Evolutionary conservation across 352 stramenopile species (phyloP).

Genomic region (Phytophthora hibernalis): DNA sequence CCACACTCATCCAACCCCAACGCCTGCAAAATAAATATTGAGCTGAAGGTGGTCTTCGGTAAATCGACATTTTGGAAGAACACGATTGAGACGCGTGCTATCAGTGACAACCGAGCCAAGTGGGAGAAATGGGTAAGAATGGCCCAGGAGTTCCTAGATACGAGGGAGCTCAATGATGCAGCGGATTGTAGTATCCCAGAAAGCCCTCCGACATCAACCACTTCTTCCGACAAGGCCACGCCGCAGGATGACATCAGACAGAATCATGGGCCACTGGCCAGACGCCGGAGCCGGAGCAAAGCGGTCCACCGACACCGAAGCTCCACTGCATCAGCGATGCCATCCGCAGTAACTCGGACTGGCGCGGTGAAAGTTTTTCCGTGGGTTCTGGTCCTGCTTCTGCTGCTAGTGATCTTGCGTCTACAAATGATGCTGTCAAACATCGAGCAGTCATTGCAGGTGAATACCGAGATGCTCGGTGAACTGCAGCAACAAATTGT

Average conservation of each 20-base stretch:
- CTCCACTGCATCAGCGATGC: conserved; percentile 16
- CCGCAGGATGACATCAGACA: conserved; percentile 18
- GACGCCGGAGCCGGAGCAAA: conserved; percentile 30
- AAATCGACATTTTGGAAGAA: conserved; percentile 90
- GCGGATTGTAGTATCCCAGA: conserved; percentile 7
- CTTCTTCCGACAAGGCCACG: conserved; percentile 29
- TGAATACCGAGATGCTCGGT: conserved; percentile 48
- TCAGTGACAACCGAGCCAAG: conserved; percentile 79
- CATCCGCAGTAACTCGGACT: conserved; percentile 17
- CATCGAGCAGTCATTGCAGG: conserved; percentile 60
- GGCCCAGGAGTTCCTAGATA: conserved; percentile 61
- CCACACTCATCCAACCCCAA: conserved; percentile 46
- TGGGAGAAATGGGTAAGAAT: conserved; percentile 73
- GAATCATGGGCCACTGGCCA: conserved; percentile 16
- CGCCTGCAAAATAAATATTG: conserved; percentile 74
- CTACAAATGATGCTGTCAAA: conserved; percentile 66
- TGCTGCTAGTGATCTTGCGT: conserved; percentile 66
- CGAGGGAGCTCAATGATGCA: conserved; percentile 14
- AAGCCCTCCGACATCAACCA: conserved; percentile 29
- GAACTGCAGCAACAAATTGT: conserved; percentile 44
- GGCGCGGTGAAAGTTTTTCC: conserved; percentile 60
- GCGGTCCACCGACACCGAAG: conserved; percentile 25
- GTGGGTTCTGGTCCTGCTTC: conserved; percentile 69
- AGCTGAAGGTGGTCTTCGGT: conserved; percentile 84
- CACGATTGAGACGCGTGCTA: conserved; percentile 76